These are phyloP conservation scores for Vitis riparia DNA, from an alignment of 164 flowering plant species.

Conservation along the genomic window DNA sequence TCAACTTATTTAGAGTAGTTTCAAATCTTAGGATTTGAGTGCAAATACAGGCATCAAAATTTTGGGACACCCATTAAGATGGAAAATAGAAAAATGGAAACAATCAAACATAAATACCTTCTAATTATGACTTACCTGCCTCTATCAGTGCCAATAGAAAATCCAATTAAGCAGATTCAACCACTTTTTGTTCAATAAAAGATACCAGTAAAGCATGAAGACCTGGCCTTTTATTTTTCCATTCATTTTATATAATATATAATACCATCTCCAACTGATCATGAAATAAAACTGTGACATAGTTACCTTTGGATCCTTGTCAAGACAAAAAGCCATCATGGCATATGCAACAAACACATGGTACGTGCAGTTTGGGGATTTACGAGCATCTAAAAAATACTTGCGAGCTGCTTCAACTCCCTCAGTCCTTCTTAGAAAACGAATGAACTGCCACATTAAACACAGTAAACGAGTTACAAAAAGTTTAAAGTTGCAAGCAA, in stretches of 20 bases:
- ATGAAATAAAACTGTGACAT: too few species aligned
- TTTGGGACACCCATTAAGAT: background rate
- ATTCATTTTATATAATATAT: background rate
- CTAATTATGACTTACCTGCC: too few species aligned
- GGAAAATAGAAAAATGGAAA: background rate
- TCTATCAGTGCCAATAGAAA: too few species aligned
- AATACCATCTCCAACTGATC: too few species aligned
- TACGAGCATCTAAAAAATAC: constrained; percentile 89
- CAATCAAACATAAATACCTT: too few species aligned
- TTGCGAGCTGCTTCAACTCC: constrained; percentile 97
- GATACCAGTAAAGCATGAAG: too few species aligned
- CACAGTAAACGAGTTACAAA: background rate
- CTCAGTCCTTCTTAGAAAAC: constrained; percentile 92
- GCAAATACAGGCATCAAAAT: background rate
- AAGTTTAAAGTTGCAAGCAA: too few species aligned
- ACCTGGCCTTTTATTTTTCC: background rate
- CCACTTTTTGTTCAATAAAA: too few species aligned
- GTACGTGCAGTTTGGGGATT: constrained; percentile 84
- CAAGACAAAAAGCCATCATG: constrained; percentile 92
- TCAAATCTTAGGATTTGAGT: background rate
- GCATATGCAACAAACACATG: constrained; percentile 97
- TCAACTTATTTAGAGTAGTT: background rate
- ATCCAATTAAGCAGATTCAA: too few species aligned
- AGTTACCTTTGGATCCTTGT: constrained; percentile 89
- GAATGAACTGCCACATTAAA: constrained; percentile 60